Evolutionary conservation across 2,329 filamentous ascomycete genomes (phyloP).

Genomic region (Mollisia scopiformis): DNA sequence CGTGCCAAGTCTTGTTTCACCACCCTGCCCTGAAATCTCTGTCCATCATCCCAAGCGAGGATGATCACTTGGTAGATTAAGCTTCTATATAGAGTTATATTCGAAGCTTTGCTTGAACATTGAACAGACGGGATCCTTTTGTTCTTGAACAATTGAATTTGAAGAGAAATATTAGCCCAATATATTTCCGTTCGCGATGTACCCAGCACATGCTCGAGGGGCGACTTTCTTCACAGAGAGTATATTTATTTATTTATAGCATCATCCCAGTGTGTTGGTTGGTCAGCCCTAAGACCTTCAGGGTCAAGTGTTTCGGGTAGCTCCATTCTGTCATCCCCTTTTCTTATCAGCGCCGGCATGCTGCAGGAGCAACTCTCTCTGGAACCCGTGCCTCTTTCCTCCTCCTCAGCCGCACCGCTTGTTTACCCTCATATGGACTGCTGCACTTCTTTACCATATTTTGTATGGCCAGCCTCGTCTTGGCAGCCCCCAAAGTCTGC

Average conservation of each 20-base stretch:
- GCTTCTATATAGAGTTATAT: neutral
- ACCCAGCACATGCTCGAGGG: neutral
- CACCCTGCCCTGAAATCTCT: neutral
- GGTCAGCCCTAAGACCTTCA: neutral
- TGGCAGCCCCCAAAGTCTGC: slow-evolving; percentile 3
- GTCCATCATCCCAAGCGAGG: neutral
- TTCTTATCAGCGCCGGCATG: neutral
- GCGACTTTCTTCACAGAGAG: too few species aligned
- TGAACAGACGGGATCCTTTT: too few species aligned
- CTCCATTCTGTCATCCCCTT: neutral
- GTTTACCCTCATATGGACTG: neutral
- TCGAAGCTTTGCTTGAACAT: too few species aligned
- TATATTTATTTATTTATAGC: neutral
- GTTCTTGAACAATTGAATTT: neutral
- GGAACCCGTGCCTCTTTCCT: too few species aligned
- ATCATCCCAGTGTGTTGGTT: too few species aligned
- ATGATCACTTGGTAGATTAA: neutral
- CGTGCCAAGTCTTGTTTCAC: neutral
- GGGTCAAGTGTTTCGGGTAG: neutral
- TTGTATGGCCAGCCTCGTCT: slow-evolving; percentile 20
- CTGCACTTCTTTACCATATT: neutral
- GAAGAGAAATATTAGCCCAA: neutral
- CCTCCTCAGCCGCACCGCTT: slow-evolving; percentile 6
- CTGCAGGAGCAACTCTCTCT: too few species aligned
- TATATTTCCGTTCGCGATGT: neutral